Base-by-base conservation (phyloP, 495 filamentous ascomycete species). In the Parathielavia appendiculata region DNA sequence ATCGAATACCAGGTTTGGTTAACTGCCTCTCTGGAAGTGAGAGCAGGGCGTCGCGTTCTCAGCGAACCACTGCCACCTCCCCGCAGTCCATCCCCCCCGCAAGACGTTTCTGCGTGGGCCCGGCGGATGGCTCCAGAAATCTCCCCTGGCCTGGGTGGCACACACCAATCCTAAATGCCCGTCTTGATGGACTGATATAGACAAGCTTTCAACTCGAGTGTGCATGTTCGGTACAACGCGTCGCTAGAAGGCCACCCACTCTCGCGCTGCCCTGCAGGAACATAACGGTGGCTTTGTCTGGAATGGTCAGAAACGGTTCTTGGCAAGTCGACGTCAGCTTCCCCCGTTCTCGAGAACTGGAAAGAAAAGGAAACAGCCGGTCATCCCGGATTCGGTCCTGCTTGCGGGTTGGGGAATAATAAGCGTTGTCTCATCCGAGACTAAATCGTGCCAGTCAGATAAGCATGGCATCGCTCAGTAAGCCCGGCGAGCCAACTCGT, bases 381-480 rank as follows among this genome's bases (percentile, higher is more conserved):
- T 14, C 36, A 20, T 13, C n/a, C 44, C 45, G n/a, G 49, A 57
- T 49, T 22, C 54, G 54, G 54, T 46, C 38, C 20, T 35, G 20
- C 19, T 14, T 47, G 19, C 20, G 34, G 17, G 11, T 5, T 9
- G 54, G 20, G 23, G 6, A 30, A 22, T 32, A 43, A n/a, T n/a
- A n/a, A n/a, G n/a, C n/a, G n/a, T n/a, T n/a, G n/a, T n/a, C n/a
- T n/a, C n/a, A n/a, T n/a, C n/a, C n/a, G n/a, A n/a, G n/a, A n/a
- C n/a, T n/a, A n/a, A n/a, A n/a, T n/a, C 22, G 13, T 32, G 40
- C 40, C 45, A 4, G 45, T 30, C 3, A 16, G 40, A 16, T 35
- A 48, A 64, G 38, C 60, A 72, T 72, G 70, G 59, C 68, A 45
- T 67, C 70, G 54, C 70, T 72, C 63, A 72, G 70, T 72, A 72